Base-by-base conservation (phyloP, 2,329 filamentous ascomycete species). In the Epichloe sibirici region DNA sequence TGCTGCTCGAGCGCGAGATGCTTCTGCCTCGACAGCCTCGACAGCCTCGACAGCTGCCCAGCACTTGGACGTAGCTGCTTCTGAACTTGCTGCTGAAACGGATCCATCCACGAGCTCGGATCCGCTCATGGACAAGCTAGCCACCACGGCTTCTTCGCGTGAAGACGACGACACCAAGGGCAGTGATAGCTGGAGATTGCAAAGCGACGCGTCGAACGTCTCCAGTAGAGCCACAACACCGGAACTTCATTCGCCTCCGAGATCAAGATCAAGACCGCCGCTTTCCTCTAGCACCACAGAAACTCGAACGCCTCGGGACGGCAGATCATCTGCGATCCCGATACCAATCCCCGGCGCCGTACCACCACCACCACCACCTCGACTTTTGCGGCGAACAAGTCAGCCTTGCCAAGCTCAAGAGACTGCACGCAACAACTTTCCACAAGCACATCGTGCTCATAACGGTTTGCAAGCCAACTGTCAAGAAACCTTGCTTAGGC, bases 191-290 rank as follows among this genome's bases (percentile, higher is more conserved):
- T 63, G 57, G 55, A 58, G 53, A 39, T 52, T 58, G 23, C 58
- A 61, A 21, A 63, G 60, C 47, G 58, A 63, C 52, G 54, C 60
- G 48, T 66, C 64, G 21, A 59, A 60, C n/a, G 54, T 60, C 28
- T 61, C 63, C 6, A 66, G 64, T 54, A 57, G 59, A 48, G 57
- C 56, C 40, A 63, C 63, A 21, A 63, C 62, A 40, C 62, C 59
- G 23, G 61, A 65, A 49, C 58, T 55, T 8, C 57, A 57, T 35
- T 55, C 53, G 34, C 54, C 55, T 56, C 57, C 48, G 25, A 43
- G 25, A 38, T 52, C 51, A 25, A 38, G 45, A 48, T 31, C 31
- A 31, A 31, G 31, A 31, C 51, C 17, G 23, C 58, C 57, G 45
- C 54, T 54, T 45, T 54, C 53, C 17, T 53, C 54, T 21, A 55